These are phyloP conservation scores for Hirschfeldia incana DNA, from an alignment of 345 rosid genomes.

Conservation along the genomic window DNA sequence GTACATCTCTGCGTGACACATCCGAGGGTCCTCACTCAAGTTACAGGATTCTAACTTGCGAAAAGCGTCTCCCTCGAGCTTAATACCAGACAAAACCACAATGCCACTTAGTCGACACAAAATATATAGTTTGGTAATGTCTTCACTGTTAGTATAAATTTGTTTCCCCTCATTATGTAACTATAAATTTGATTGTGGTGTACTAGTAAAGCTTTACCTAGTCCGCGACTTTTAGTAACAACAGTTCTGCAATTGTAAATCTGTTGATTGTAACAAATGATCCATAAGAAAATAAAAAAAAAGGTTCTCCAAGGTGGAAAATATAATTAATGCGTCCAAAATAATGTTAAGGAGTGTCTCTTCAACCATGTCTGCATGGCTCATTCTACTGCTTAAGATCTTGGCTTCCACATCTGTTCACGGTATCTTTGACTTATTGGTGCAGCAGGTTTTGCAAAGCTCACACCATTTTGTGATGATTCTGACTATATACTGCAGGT, in stretches of 20 bases:
- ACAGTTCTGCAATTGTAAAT: slow-evolving; percentile 4
- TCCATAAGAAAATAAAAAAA: slow-evolving; percentile 1
- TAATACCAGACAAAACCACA: slow-evolving; percentile 4
- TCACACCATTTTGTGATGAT: not conserved
- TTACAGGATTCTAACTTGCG: slow-evolving; percentile 77
- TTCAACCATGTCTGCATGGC: not conserved
- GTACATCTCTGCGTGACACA: slow-evolving; percentile 59
- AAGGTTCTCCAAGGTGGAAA: not conserved
- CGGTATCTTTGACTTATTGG: not conserved
- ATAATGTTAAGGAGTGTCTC: slow-evolving; percentile 5
- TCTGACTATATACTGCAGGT: slow-evolving; percentile 33
- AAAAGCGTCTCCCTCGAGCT: slow-evolving; percentile 58
- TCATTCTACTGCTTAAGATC: not conserved
- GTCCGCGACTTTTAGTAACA: not conserved
- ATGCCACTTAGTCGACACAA: slow-evolving; percentile 22
- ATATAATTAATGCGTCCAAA: slow-evolving; percentile 7
- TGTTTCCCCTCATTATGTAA: slow-evolving; percentile 10
- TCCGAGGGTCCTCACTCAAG: slow-evolving; percentile 96
- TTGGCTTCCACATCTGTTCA: not conserved
- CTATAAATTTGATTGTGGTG: slow-evolving; percentile 34
- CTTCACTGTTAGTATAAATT: not conserved
- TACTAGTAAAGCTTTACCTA: slow-evolving; percentile 20
- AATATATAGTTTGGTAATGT: slow-evolving; percentile 24
- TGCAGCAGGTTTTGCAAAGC: too few relatives aligned
- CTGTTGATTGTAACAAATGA: slow-evolving; percentile 15